These are phyloP conservation scores for Colletotrichum neosansevieriae DNA, from an alignment of 2,329 filamentous ascomycete species.

Conservation along the genomic window DNA sequence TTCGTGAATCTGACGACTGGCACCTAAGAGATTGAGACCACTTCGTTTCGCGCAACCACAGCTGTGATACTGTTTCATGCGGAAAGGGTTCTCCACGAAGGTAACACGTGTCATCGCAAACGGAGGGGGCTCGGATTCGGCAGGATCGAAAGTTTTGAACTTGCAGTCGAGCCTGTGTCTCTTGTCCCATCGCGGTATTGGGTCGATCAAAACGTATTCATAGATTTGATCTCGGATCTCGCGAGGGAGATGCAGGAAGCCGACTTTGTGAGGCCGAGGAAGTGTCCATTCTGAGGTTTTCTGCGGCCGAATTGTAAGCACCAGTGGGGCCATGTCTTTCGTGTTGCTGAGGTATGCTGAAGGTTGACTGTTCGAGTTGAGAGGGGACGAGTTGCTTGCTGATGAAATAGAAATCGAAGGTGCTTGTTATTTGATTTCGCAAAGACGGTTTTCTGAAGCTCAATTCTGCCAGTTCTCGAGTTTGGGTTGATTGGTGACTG, in stretches of 20 bases:
- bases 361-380: background rate
- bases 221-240: background rate
- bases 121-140: background rate
- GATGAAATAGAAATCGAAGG: too few species aligned
- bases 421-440: too few species aligned
- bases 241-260: background rate
- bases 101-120: background rate
- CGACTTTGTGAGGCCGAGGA: background rate
- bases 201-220: background rate
- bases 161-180: background rate
- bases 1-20: background rate
- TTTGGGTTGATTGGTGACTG: too few species aligned
- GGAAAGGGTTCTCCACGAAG: background rate
- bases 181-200: slow-evolving; percentile 3
- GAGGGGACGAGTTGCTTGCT: background rate
- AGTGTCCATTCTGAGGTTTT: slow-evolving; percentile 1
- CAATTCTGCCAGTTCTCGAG: too few species aligned
- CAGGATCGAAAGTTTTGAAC: background rate
- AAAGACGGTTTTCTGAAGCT: too few species aligned
- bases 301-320: background rate
- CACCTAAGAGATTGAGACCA: background rate
- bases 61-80: background rate
- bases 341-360: background rate
- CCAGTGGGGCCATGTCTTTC: background rate
- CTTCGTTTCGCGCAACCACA: slow-evolving; percentile 1